A percentile compares a stretch with the other conserved stretches of the same genome.
phyloP scores from a whole-genome alignment of 257 asterid genomes.

The Parsonsia alboflavescens region DNA sequence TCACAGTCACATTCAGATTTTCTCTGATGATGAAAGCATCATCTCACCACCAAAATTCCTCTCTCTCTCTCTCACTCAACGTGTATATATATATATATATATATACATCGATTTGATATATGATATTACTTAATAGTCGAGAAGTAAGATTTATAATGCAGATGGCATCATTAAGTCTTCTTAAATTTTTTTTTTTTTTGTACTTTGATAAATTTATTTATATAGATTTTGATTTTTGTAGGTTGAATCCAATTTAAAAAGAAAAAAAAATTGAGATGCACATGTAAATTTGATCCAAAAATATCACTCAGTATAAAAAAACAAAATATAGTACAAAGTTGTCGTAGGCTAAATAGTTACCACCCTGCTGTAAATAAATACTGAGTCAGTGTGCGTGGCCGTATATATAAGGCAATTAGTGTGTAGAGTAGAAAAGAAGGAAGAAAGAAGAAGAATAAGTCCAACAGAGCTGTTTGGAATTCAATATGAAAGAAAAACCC shows the following conservation, averaged over 20 bases:
- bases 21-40: conserved; percentile 22
- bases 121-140: too few relatives aligned
- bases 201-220: too few relatives aligned
- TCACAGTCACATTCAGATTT: not conserved
- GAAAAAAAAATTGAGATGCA: too few relatives aligned
- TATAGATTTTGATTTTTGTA: too few relatives aligned
- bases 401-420: conserved; percentile 5
- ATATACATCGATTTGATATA: too few relatives aligned
- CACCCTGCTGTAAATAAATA: not conserved
- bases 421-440: too few relatives aligned
- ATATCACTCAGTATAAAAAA: not conserved
- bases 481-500: conserved; percentile 10
- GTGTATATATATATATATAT: not conserved
- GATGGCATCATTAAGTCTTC: too few relatives aligned
- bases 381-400: conserved; percentile 12
- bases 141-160: too few relatives aligned
- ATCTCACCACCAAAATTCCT: conserved; percentile 12
- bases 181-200: too few relatives aligned
- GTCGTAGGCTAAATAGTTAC: not conserved
- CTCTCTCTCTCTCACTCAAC: not conserved
- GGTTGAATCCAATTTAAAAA: too few relatives aligned
- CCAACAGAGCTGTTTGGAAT: conserved; percentile 17
- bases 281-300: too few relatives aligned
- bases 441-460: conserved; percentile 9
- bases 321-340: not conserved